Percentiles rank a stretch among this genome's conserved stretches.
Evolutionary conservation across 2,329 filamentous ascomycete species (phyloP).

Genomic region (Arthrinium phaeospermum): DNA sequence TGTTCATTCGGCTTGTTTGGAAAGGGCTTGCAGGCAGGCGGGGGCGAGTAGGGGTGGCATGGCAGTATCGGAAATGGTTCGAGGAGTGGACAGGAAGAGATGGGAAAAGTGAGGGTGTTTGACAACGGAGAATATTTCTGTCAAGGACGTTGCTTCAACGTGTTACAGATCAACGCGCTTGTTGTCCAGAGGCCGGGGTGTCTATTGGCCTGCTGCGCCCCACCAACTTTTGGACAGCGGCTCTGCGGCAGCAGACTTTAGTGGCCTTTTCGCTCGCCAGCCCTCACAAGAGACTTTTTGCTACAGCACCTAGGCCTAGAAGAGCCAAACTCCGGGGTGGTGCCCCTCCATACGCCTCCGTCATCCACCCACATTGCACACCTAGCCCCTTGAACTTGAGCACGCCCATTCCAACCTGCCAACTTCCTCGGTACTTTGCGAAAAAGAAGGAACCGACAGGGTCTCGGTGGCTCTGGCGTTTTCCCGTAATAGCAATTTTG

Average conservation of each 20-base stretch:
- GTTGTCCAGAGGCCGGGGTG: constrained; percentile 9
- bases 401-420: background rate
- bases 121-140: constrained; percentile 43
- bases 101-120: constrained; percentile 36
- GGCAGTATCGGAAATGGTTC: constrained; percentile 33
- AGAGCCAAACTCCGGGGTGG: constrained; percentile 13
- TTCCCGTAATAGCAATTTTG: background rate
- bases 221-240: constrained; percentile 2
- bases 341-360: constrained; percentile 11
- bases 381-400: background rate
- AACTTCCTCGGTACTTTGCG: constrained; percentile 13
- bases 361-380: constrained; percentile 13
- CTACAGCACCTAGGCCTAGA: constrained; percentile 8
- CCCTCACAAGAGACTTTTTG: background rate
- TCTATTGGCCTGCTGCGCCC: constrained; percentile 6
- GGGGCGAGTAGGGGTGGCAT: constrained; percentile 28
- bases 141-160: constrained; percentile 43
- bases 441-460: background rate
- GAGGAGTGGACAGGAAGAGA: constrained; percentile 42
- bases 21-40: constrained; percentile 19
- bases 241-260: constrained; percentile 6
- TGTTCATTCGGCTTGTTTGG: constrained; percentile 10
- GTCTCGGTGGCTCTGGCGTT: background rate
- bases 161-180: constrained; percentile 42
- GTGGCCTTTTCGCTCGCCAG: background rate